Conservation (phyloP, 257 asterid genomes). For the Solanum habrochaites region DNA sequence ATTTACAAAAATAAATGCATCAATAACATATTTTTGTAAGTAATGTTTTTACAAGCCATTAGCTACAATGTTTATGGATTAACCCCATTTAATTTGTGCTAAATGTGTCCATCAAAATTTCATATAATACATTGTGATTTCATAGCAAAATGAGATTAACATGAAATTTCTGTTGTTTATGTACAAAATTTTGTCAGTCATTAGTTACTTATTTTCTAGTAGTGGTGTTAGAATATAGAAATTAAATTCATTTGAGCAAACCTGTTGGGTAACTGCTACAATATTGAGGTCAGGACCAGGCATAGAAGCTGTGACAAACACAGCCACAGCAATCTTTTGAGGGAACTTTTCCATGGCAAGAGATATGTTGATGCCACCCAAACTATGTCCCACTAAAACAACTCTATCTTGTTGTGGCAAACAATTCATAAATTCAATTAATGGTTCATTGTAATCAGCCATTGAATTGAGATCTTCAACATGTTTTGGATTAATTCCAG, state of each 20-base stretch:
- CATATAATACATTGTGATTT: background rate
- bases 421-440: conserved; percentile 26
- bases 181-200: no score
- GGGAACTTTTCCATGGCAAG: conserved; percentile 34
- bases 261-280: conserved; percentile 4
- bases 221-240: no score
- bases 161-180: no score
- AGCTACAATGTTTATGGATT: no score
- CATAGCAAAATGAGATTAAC: background rate
- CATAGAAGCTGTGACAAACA: conserved; percentile 21
- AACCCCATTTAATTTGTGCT: background rate
- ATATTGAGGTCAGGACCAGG: conserved; percentile 17
- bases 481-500: conserved; percentile 15
- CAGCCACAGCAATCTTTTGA: conserved; percentile 18
- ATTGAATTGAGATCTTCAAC: conserved; percentile 15
- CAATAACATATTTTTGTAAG: background rate
- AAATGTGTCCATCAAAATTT: no score
- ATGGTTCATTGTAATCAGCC: conserved; percentile 18
- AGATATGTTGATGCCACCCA: conserved; percentile 28
- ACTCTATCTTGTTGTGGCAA: conserved; percentile 16
- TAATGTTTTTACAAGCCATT: no score
- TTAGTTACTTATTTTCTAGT: no score
- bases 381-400: conserved; percentile 31
- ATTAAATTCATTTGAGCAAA: background rate
- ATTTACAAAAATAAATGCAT: background rate